Conservation (phyloP, 192 early-diverging fungal genomes). For the Backusella morwellensis region DNA sequence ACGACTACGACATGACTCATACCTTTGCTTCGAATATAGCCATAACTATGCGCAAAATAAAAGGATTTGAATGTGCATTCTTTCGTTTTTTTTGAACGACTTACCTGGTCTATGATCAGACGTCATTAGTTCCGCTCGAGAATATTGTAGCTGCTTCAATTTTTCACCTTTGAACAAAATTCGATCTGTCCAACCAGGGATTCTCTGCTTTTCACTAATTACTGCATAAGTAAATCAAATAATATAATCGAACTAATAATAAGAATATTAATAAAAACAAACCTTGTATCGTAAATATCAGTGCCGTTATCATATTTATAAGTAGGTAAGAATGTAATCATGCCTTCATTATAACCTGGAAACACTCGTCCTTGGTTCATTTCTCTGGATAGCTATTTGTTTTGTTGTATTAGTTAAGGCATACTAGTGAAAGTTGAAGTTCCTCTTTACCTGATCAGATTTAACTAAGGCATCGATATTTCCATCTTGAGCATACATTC, state of each 20-base stretch:
- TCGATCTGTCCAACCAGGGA: slow-evolving; percentile 69
- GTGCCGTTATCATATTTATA: slow-evolving; percentile 83
- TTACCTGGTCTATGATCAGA: slow-evolving; percentile 82
- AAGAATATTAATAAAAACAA: slow-evolving; percentile 9
- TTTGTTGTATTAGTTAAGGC: not conserved
- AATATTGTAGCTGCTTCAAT: slow-evolving; percentile 48
- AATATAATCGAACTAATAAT: not conserved
- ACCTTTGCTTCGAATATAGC: slow-evolving; percentile 38
- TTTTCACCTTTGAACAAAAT: slow-evolving; percentile 59
- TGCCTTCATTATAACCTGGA: slow-evolving; percentile 73
- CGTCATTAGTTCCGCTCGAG: slow-evolving; percentile 56
- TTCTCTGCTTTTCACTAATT: slow-evolving; percentile 57
- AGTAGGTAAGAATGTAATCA: slow-evolving; percentile 71
- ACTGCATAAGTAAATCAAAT: slow-evolving; percentile 7
- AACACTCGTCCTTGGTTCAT: slow-evolving; percentile 66
- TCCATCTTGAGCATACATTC: slow-evolving; percentile 35
- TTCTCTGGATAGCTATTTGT: slow-evolving; percentile 47
- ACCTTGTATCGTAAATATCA: slow-evolving; percentile 69
- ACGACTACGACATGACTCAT: not conserved
- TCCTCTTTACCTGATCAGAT: slow-evolving; percentile 56
- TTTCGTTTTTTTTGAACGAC: not conserved
- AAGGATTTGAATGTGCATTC: not conserved
- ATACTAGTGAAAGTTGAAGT: not conserved
- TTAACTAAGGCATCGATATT: slow-evolving; percentile 52
- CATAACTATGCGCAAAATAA: slow-evolving; percentile 23